Base-by-base conservation (phyloP, 2,329 filamentous ascomycete genomes). In the Venturia nashicola region DNA sequence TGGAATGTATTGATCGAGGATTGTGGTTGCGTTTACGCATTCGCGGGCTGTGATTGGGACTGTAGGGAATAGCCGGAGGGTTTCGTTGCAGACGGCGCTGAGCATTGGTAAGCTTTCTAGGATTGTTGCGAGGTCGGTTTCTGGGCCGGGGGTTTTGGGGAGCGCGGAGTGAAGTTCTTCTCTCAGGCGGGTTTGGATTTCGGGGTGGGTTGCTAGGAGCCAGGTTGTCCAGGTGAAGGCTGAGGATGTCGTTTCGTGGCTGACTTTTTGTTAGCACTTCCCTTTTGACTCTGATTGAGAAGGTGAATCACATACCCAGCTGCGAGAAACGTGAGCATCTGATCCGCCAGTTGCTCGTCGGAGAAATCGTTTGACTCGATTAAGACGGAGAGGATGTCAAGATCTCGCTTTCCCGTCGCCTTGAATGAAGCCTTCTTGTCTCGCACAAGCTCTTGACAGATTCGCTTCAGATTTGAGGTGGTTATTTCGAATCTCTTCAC, bases 151-250 rank as follows among this genome's bases (percentile, higher is more conserved):
- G 44, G 69, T 63, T 16, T 62, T 62, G 46, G 65, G 67, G 12
- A 92, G 79, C 20, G 79, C 76, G 23, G 78, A 72, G 65, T 84
- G 83, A 57, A 95, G 76, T 72, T 94, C 90, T 12, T 79, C 75
- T 27, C 90, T 86, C 3, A 95, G 82, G 2, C 81, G 80, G 27
- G 74, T 74, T 75, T 94, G 89, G 2, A 89, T 77, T 0, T 85
- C 79, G 0, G 84, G 86, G 68, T 90, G 75, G 23, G 80, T 79
- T 68, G 83, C 83, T n/a, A 94, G 81, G 54, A 87, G 77, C 71
- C 91, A 89, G 8, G 86, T 75, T 3, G 86, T 83, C 88, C 89
- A 93, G n/a, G 86, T 88, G 71, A 94, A 79, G 20, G 89, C 82
- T 0, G 86, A 82, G 0, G 90, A 85, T 0, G 89, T 92, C 0